Conservation (phyloP, 257 asterid genomes). For the Petunia secreta region DNA sequence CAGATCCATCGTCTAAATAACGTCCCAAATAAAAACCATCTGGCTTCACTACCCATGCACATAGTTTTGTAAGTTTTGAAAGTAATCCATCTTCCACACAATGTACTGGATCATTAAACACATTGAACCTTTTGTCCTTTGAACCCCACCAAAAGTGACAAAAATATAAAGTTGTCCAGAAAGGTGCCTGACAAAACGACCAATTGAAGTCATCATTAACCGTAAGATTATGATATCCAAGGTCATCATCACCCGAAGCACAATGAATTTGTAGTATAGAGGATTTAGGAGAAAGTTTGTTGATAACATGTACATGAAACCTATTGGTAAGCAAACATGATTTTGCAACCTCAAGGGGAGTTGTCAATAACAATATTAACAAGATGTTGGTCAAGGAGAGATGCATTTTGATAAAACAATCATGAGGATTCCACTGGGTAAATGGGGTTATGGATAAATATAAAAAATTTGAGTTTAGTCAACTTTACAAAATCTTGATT, state of each 20-base stretch:
- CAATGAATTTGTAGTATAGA: background rate
- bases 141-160: conserved; percentile 14
- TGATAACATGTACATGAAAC: background rate
- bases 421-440: too few relatives aligned
- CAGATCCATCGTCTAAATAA: background rate
- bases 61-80: background rate
- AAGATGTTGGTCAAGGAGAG: background rate
- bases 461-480: too few relatives aligned
- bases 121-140: background rate
- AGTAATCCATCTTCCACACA: conserved; percentile 16
- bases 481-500: too few relatives aligned
- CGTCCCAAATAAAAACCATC: conserved; percentile 15
- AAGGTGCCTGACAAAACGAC: conserved; percentile 14
- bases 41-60: conserved; percentile 22
- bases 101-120: conserved; percentile 23
- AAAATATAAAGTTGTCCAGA: background rate
- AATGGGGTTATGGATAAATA: too few relatives aligned
- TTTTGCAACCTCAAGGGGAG: background rate
- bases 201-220: conserved; percentile 1
- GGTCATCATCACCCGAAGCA: background rate
- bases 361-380: background rate
- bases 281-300: background rate
- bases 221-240: background rate
- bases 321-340: background rate
- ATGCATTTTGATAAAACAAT: background rate